Conservation (phyloP, 345 rosid species). For the Aquilaria sinensis region DNA sequence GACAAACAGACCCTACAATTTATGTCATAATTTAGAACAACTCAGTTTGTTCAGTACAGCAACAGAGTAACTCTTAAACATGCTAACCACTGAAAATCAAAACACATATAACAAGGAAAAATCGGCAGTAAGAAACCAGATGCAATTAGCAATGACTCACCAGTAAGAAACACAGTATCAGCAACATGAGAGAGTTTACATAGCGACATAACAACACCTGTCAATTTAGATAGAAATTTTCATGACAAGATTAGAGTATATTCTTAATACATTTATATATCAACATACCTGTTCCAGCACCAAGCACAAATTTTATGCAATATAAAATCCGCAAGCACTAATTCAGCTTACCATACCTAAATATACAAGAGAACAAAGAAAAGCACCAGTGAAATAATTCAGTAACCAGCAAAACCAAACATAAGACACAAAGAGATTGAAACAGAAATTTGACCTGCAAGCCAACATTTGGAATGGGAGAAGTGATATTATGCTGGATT, state of each 20-base stretch:
- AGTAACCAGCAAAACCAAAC: background rate
- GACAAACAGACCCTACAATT: too few species aligned
- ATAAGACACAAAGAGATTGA: conserved; percentile 5
- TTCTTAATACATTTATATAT: background rate
- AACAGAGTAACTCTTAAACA: too few species aligned
- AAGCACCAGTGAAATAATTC: background rate
- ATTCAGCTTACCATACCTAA: conserved; percentile 89
- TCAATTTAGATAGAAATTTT: background rate
- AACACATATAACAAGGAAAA: too few species aligned
- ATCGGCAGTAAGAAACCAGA: background rate
- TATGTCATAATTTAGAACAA: too few species aligned
- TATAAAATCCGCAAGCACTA: conserved; percentile 69
- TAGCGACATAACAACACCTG: background rate
- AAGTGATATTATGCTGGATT: conserved; percentile 67
- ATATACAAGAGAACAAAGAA: conserved; percentile 11
- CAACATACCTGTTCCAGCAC: conserved; percentile 81
- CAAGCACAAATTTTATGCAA: conserved; percentile 69
- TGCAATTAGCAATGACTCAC: conserved; percentile 19
- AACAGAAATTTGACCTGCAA: conserved; percentile 49
- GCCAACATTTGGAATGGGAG: conserved; percentile 70
- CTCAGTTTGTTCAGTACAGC: too few species aligned
- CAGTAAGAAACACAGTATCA: conserved; percentile 68
- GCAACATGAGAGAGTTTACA: conserved; percentile 64
- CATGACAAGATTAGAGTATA: background rate
- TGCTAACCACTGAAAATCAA: too few species aligned